Evolutionary conservation across 495 filamentous ascomycete species (phyloP).

Genomic region (Neurospora tetrasperma): DNA sequence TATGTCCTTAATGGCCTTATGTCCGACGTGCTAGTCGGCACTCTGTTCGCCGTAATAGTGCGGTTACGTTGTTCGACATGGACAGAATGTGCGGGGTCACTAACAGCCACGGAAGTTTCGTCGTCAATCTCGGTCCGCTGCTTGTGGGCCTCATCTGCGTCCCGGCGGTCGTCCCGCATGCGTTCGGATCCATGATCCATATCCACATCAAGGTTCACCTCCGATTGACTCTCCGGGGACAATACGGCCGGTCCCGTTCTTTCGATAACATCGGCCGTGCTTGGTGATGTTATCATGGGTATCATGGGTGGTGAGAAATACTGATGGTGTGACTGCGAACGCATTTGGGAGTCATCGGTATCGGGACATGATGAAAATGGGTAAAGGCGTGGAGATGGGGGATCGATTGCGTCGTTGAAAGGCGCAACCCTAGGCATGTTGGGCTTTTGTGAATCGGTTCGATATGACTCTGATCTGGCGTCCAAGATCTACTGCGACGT

Average conservation of each 20-base stretch:
- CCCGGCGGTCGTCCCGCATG: background rate
- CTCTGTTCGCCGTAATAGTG: background rate
- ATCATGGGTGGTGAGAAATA: slow-evolving; percentile 3
- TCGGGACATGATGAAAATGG: slow-evolving; percentile 38
- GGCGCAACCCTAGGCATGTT: slow-evolving; percentile 42
- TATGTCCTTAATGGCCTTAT: background rate
- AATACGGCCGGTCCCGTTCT: slow-evolving; percentile 25
- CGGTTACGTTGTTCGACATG: background rate
- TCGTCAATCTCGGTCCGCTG: slow-evolving; percentile 31
- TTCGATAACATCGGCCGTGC: slow-evolving; percentile 16
- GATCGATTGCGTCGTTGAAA: slow-evolving; percentile 28
- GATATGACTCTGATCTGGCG: background rate
- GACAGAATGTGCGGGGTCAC: slow-evolving; percentile 3
- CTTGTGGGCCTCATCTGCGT: slow-evolving; percentile 16
- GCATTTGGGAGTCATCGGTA: slow-evolving; percentile 16
- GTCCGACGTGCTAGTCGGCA: background rate
- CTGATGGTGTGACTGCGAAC: background rate
- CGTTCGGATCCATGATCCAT: slow-evolving; percentile 12
- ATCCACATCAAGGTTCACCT: slow-evolving; percentile 17
- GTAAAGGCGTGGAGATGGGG: slow-evolving; percentile 28
- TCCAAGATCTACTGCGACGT: background rate
- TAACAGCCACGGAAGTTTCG: slow-evolving; percentile 11
- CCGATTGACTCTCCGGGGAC: slow-evolving; percentile 27
- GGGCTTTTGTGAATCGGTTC: background rate
- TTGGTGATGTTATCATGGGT: slow-evolving; percentile 6